Conservation (phyloP, 1,284 basidiomycete species). For the Naganishia liquefaciens region DNA sequence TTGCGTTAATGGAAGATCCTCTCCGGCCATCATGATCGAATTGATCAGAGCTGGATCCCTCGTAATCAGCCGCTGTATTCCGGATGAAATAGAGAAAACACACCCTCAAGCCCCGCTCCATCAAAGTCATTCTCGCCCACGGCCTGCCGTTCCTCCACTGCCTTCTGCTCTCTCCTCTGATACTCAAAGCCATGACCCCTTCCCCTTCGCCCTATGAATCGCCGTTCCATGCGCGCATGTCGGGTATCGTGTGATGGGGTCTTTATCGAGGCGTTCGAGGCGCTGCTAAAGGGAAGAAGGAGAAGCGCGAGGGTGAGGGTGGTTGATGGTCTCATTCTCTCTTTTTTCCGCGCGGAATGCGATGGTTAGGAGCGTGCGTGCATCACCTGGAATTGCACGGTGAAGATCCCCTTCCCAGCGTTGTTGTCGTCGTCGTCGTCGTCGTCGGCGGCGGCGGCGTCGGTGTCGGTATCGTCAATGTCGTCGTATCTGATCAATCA, state of each 20-base stretch:
- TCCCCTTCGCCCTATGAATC: conserved; percentile 9
- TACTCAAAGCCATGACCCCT: background rate
- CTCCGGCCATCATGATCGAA: conserved; percentile 18
- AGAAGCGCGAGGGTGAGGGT: no score
- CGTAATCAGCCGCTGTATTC: background rate
- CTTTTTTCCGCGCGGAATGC: no score
- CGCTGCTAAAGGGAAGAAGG: background rate
- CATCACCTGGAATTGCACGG: no score
- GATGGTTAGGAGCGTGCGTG: no score
- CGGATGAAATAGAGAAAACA: background rate
- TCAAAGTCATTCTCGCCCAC: conserved; percentile 3
- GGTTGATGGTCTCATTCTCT: no score
- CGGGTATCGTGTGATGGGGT: background rate
- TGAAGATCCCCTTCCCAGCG: no score
- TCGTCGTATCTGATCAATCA: no score
- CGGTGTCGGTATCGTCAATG: no score
- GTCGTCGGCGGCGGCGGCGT: no score
- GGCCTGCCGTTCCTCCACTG: background rate
- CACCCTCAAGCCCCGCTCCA: conserved; percentile 9
- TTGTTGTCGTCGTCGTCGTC: no score
- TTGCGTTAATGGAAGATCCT: background rate
- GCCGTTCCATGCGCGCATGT: conserved; percentile 3
- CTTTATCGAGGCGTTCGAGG: background rate
- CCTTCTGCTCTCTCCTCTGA: background rate
- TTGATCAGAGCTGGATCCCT: conserved; percentile 4